These are phyloP conservation scores for Trichothecium sympodiale DNA, from an alignment of 2,329 filamentous ascomycete genomes.

Conservation along the genomic window DNA sequence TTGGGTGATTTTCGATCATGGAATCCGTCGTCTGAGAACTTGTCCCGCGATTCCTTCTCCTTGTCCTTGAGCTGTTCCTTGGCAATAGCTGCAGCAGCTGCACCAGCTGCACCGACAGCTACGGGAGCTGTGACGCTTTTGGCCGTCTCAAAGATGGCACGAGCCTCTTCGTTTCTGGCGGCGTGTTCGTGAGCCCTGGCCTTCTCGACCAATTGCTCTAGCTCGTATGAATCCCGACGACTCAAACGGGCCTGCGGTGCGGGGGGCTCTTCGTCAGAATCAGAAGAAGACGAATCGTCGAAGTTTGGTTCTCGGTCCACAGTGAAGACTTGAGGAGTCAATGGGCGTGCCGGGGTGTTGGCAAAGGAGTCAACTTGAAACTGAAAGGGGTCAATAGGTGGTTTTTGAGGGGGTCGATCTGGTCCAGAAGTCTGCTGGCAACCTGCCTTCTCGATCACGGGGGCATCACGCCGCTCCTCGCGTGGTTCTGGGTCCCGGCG, in stretches of 20 bases:
- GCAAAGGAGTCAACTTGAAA: conserved; percentile 43
- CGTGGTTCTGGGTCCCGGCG: conserved; percentile 11
- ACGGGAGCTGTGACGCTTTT: conserved; percentile 37
- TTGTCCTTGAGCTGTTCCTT: conserved; percentile 23
- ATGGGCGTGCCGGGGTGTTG: conserved; percentile 27
- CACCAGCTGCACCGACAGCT: conserved; percentile 32
- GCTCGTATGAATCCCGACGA: conserved; percentile 39
- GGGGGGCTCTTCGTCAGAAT: conserved; percentile 18
- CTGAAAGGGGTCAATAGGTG: conserved; percentile 45
- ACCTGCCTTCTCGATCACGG: conserved; percentile 16
- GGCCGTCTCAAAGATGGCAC: conserved; percentile 23
- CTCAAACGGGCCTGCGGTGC: conserved; percentile 28
- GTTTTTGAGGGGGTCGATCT: conserved; percentile 13
- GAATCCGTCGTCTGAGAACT: conserved; percentile 22
- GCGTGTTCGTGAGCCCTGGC: conserved; percentile 10
- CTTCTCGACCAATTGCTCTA: conserved; percentile 22
- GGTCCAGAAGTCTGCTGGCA: conserved; percentile 13
- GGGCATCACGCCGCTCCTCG: conserved; percentile 16
- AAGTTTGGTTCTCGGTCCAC: conserved; percentile 43
- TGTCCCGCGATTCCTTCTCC: conserved; percentile 13
- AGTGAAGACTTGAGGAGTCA: conserved; percentile 40
- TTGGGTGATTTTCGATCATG: conserved; percentile 15
- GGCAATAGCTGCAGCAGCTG: conserved; percentile 34
- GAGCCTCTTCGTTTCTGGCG: conserved; percentile 11
- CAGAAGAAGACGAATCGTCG: conserved; percentile 7